These are phyloP conservation scores for Kernera saxatilis DNA, from an alignment of 345 rosid genomes.

Conservation along the genomic window DNA sequence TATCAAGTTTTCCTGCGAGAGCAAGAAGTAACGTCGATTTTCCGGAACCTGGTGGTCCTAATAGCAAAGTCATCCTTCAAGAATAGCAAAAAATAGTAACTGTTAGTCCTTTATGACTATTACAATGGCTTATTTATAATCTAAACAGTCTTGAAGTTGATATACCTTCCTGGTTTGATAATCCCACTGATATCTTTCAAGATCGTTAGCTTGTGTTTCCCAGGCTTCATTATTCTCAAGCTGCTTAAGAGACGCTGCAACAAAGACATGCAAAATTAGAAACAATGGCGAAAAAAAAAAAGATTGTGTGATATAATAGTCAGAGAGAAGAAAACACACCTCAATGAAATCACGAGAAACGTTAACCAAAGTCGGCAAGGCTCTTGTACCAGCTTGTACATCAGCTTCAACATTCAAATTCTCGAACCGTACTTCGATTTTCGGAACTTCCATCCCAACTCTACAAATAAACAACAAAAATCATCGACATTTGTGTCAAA, in stretches of 20 bases:
- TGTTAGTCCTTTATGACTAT: not conserved
- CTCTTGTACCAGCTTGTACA: constrained; percentile 69
- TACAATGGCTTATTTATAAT: not conserved
- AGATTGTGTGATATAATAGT: not conserved
- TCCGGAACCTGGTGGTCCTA: constrained; percentile 96
- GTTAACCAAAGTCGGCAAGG: constrained; percentile 80
- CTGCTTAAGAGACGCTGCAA: constrained; percentile 40
- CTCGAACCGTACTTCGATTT: constrained; percentile 72
- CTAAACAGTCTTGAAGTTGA: not conserved
- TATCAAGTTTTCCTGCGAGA: constrained; percentile 75
- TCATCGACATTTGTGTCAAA: not conserved
- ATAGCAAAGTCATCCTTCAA: constrained; percentile 80
- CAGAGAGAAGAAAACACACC: constrained; percentile 31
- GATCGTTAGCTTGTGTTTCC: constrained; percentile 41
- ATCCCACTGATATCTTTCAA: constrained; percentile 61
- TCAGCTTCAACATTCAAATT: constrained; percentile 53
- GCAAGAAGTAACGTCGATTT: constrained; percentile 79
- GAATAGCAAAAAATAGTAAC: not conserved
- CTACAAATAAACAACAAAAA: constrained; percentile 24
- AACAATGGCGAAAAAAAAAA: not conserved
- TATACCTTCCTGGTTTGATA: constrained; percentile 74
- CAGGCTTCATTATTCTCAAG: constrained; percentile 46
- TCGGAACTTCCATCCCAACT: constrained; percentile 68
- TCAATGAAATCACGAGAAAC: constrained; percentile 54
- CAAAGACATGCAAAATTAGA: not conserved